Evolutionary conservation across 371 early-diverging fungal genomes (phyloP), one percentile per base, ranked within the genome.

Genomic region (Thermomucor indicae-seudaticae): DNA sequence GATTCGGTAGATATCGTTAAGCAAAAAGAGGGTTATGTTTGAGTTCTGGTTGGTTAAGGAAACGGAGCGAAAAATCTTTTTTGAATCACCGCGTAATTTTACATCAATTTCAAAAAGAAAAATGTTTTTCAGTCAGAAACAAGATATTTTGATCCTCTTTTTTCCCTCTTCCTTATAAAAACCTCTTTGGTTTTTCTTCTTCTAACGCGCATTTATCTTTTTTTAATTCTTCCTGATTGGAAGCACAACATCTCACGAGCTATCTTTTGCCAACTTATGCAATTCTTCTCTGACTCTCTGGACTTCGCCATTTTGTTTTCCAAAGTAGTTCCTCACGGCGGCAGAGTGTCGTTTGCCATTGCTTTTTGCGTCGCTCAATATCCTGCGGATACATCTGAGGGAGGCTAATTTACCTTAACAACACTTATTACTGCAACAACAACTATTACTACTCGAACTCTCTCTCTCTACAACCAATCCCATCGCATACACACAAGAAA

Each of bases 371-470:
- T 39, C 38, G 63, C 63, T 43, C 63, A 62, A 57, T 54, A 62
- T 49, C 54, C 57, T 39, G 31, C 58, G 16, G 63, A 57, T 39
- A 51, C 57, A 38, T 53, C 53, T 8, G 63, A 62, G 49, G 63
- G 57, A 38, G 63, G 63, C 43, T 62, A 62, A 62, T 52, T 44
- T 52, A n/a, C n/a, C n/a, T n/a, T n/a, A n/a, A n/a, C n/a, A n/a
- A n/a, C 37, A n/a, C 38, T 23, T 48, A 35, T 24, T 20, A 17
- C 25, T 17, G 19, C 43, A 23, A 24, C 43, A 3, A 23, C 24
- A 24, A 19, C 20, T 10, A 47, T 35, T 25, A 27, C 37, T 23
- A 41, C 48, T 27, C 47, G 40, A 16, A 51, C 31, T 24, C 28
- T 20, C 39, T 38, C 24, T 29, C 28, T 12, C 10, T 27, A 37